Percentiles rank a stretch among this genome's conserved stretches.
Evolutionary conservation across 768 basidiomycete genomes (phyloP).

Genomic region (Glaciozyma antarctica): DNA sequence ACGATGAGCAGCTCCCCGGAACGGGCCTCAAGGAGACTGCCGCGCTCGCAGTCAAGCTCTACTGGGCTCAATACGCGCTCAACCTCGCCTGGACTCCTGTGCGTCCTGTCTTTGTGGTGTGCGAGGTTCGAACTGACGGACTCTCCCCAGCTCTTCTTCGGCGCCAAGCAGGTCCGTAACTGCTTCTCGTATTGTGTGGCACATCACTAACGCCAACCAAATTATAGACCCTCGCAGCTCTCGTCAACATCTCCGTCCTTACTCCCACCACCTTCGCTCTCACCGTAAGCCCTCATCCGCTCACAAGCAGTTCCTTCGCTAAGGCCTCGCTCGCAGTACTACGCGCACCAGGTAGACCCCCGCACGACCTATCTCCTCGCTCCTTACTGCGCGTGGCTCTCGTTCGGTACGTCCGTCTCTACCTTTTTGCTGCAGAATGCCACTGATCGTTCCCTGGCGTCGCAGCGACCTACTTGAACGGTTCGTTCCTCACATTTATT

Average conservation of each 20-base stretch:
- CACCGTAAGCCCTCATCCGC: conserved; percentile 2
- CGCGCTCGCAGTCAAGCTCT: conserved; percentile 23
- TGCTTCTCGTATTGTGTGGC: neutral
- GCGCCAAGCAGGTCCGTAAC: neutral
- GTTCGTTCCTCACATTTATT: no score
- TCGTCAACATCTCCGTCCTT: conserved; percentile 25
- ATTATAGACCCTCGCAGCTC: conserved; percentile 13
- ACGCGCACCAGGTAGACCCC: conserved; percentile 28
- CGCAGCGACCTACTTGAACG: no score
- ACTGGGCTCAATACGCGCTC: conserved; percentile 31
- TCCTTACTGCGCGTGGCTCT: conserved; percentile 30
- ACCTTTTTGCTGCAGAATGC: no score
- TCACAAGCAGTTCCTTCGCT: neutral
- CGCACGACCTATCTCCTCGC: conserved; percentile 23
- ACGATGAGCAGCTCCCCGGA: conserved; percentile 20
- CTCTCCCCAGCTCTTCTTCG: conserved; percentile 23
- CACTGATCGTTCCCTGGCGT: no score
- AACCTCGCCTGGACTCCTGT: conserved; percentile 33
- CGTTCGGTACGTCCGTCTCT: conserved; percentile 26
- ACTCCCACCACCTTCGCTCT: conserved; percentile 17
- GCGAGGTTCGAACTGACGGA: neutral
- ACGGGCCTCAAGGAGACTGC: conserved; percentile 12
- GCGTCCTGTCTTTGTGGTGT: no score
- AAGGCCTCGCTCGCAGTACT: neutral
- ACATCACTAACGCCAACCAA: no score